Percentiles rank a stretch among this genome's conserved stretches.
Evolutionary conservation across 495 filamentous ascomycete species (phyloP).

Genomic region (Emericellopsis terricola): DNA sequence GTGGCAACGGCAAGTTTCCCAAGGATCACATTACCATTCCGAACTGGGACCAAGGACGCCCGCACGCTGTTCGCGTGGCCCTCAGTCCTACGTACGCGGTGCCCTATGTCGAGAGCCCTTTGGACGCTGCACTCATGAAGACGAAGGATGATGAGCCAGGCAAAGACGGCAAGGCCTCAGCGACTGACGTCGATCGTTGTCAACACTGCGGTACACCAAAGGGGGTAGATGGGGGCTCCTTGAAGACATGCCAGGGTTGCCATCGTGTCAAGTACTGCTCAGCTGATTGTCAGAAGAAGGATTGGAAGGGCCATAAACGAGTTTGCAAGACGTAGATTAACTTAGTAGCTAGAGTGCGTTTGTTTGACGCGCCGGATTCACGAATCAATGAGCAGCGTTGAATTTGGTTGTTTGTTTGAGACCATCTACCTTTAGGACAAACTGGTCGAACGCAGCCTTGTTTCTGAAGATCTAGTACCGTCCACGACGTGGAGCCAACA

Average conservation of each 20-base stretch:
- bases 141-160: neutral
- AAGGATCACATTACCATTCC: conserved; percentile 12
- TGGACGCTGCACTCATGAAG: conserved; percentile 5
- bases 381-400: no score
- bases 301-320: conserved; percentile 19
- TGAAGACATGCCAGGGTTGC: conserved; percentile 14
- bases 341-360: no score
- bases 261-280: conserved; percentile 15
- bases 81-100: conserved; percentile 17
- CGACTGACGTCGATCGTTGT: conserved; percentile 6
- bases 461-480: no score
- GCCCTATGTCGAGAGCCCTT: conserved; percentile 13
- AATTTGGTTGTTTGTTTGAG: no score
- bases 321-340: conserved; percentile 12
- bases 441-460: no score
- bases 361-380: no score
- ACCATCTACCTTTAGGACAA: no score
- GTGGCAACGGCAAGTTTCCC: conserved; percentile 15
- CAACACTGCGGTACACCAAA: conserved; percentile 11
- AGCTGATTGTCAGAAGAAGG: conserved; percentile 15
- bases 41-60: conserved; percentile 10
- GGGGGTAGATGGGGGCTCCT: conserved; percentile 4
- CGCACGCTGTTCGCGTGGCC: conserved; percentile 14
- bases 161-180: neutral
- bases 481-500: no score